Evolutionary conservation across 139 green algal genomes (phyloP).

Genomic region (Gonium pectorale): DNA sequence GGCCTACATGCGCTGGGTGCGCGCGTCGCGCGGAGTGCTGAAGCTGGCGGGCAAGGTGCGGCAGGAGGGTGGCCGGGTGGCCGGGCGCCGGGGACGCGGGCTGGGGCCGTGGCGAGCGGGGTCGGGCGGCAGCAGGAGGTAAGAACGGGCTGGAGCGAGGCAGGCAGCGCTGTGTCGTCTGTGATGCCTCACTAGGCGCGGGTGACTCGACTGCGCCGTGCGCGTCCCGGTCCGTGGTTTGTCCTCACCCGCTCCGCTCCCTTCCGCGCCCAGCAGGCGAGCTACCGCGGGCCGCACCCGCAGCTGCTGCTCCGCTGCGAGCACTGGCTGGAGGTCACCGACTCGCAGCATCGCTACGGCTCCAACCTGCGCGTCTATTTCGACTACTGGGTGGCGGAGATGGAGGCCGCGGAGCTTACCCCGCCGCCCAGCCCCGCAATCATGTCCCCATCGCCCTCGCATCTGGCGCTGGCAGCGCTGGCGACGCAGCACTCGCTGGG

Average conservation of each 20-base stretch:
- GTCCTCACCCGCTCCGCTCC: not conserved
- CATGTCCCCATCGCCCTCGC: slow-evolving; percentile 41
- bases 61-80: not conserved
- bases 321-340: slow-evolving; percentile 77
- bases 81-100: too few species aligned
- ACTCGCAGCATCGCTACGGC: slow-evolving; percentile 76
- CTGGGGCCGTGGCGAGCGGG: too few species aligned
- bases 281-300: slow-evolving; percentile 4
- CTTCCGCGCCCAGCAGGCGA: not conserved
- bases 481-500: slow-evolving; percentile 38
- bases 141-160: too few species aligned
- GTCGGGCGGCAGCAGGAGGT: too few species aligned
- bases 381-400: slow-evolving; percentile 58
- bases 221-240: too few species aligned
- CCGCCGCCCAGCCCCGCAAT: slow-evolving; percentile 32
- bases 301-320: slow-evolving; percentile 62
- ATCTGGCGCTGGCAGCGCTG: not conserved
- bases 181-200: too few species aligned
- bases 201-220: too few species aligned
- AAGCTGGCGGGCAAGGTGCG: slow-evolving; percentile 28
- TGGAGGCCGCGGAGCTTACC: slow-evolving; percentile 46
- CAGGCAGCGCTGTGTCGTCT: too few species aligned
- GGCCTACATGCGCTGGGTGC: slow-evolving; percentile 38
- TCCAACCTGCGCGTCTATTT: slow-evolving; percentile 73
- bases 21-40: slow-evolving; percentile 22